Percentiles rank a stretch among this genome's conserved stretches.
Evolutionary conservation across 2,329 filamentous ascomycete species (phyloP).

Genomic region (Penicillium griseofulvum): DNA sequence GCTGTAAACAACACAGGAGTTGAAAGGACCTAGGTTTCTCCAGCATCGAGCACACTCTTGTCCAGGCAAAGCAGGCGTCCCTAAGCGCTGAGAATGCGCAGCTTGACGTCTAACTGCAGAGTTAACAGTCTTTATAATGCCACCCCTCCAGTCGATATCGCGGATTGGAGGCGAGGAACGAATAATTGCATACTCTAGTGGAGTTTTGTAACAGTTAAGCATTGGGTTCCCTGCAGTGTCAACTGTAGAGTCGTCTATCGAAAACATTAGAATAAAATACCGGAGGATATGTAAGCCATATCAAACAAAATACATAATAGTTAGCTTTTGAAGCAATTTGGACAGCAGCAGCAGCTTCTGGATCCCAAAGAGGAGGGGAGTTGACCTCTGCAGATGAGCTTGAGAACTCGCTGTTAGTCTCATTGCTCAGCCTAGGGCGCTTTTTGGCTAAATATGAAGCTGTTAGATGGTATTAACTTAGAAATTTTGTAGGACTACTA

Average conservation of each 20-base stretch:
- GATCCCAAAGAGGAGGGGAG: neutral
- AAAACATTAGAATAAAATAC: neutral
- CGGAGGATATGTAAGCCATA: neutral
- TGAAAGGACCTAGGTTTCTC: neutral
- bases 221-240: neutral
- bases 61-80: neutral
- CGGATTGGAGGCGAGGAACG: neutral
- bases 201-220: neutral
- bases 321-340: neutral
- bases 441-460: neutral
- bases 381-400: neutral
- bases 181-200: rapidly evolving
- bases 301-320: neutral
- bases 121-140: neutral
- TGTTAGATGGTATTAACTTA: neutral
- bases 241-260: neutral
- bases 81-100: neutral
- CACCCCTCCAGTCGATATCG: neutral
- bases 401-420: neutral
- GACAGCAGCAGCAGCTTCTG: neutral
- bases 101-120: rapidly evolving
- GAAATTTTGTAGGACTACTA: neutral
- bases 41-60: neutral
- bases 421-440: neutral
- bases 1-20: neutral